Base-by-base conservation (phyloP, 768 basidiomycete genomes). In the Podaxis sp. region DNA sequence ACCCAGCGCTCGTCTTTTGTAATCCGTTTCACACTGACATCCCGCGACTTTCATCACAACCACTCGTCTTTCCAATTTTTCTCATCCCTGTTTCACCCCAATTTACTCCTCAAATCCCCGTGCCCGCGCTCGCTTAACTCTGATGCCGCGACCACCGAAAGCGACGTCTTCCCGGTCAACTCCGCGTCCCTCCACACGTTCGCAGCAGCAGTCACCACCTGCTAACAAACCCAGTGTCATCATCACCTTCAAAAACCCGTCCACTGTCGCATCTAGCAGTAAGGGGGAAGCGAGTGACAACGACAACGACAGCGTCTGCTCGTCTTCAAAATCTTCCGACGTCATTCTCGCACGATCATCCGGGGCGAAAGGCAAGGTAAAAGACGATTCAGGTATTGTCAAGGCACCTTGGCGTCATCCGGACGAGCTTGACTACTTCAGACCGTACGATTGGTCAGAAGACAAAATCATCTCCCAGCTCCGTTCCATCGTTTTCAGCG, bases 381-480 rank as follows among this genome's bases (percentile, higher is more conserved):
- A 52, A 23, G 51, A 60, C 10, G 48, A 47, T 13, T 13, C 16
- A 0, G 50, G 32, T 9, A 23, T 7, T 7, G 27, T 14, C 11
- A 51, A 51, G 9, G 50, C 59, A 18, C 73, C 73, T 1, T 78
- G 77, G 77, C 66, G 69, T 21, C 77, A 79, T 65, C 76, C 77
- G 16, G 72, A 69, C 44, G 79, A 80, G 67, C 72, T 80, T 7
- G 64, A 67, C 9, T 77, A 73, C 65, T 70, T 75, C 46, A 65
- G 70, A 27, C 64, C 71, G 5, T 62, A 68, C 13, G 67, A 68
- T 16, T 75, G 73, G 73, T 62, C 69, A n/a, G 68, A 75, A 54
- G 66, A 72, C 44, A 52, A 62, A 23, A 72, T 79, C 58, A 70
- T 77, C 40, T 61, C 68, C 4, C 72, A 72, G 55, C 69, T 79